Evolutionary conservation across 176 grass and related monocot genomes (phyloP).

Genomic region (Neostapfia colusana): DNA sequence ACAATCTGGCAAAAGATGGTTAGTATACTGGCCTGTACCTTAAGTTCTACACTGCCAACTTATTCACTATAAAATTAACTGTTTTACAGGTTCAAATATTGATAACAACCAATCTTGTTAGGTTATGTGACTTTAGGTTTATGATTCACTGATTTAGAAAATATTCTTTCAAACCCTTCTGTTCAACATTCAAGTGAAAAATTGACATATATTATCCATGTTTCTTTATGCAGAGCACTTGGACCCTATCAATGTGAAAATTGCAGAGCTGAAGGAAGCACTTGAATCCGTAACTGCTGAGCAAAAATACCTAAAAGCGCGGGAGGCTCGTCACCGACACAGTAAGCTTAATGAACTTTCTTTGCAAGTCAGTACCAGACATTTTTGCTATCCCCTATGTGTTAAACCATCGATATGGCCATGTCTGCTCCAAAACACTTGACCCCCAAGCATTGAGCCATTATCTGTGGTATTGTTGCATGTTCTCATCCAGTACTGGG

Average conservation of each 20-base stretch:
- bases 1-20: slow-evolving; percentile 96
- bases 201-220: neutral
- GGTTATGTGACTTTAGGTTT: slow-evolving; percentile 4
- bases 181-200: neutral
- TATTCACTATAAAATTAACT: neutral
- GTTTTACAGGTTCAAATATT: neutral
- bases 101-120: neutral
- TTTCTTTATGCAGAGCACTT: slow-evolving; percentile 73
- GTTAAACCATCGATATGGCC: neutral
- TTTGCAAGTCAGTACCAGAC: neutral
- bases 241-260: slow-evolving; percentile 96
- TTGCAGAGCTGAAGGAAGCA: slow-evolving; percentile 91
- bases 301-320: slow-evolving; percentile 94
- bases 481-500: neutral
- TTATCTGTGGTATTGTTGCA: neutral
- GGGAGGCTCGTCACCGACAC: slow-evolving; percentile 81
- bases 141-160: neutral
- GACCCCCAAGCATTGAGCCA: neutral
- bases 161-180: neutral
- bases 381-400: neutral
- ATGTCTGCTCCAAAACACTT: neutral
- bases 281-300: slow-evolving; percentile 85
- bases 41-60: neutral
- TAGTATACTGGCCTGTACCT: slow-evolving; percentile 37
- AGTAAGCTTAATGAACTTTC: slow-evolving; percentile 63